These are phyloP conservation scores for Umbelopsis sp. DNA, from an alignment of 192 early-diverging fungal genomes.

Conservation along the genomic window DNA sequence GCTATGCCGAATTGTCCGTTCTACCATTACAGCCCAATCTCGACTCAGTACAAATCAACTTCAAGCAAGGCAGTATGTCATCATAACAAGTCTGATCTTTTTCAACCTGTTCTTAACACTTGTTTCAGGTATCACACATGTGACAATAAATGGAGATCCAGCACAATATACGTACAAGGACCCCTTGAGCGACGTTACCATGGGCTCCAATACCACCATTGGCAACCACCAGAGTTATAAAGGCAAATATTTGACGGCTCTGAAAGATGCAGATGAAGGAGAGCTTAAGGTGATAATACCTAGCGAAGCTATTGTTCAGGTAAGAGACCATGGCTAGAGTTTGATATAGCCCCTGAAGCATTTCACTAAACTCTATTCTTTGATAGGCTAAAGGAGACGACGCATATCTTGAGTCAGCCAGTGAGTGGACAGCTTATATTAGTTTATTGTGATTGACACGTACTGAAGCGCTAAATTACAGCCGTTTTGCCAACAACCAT, in stretches of 20 bases:
- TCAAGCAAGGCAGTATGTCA: constrained; percentile 48
- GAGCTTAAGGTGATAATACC: constrained; percentile 48
- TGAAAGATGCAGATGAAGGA: constrained; percentile 53
- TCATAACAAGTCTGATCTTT: not conserved
- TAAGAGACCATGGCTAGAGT: not conserved
- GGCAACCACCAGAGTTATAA: constrained; percentile 52
- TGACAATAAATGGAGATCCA: constrained; percentile 37
- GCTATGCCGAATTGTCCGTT: constrained; percentile 53
- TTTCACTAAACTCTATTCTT: not conserved
- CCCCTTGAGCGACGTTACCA: constrained; percentile 44
- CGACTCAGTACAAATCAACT: constrained; percentile 45
- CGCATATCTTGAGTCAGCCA: constrained; percentile 4
- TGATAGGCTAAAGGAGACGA: constrained; percentile 9
- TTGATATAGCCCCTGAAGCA: not conserved
- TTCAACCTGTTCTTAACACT: not conserved
- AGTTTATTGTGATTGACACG: not conserved
- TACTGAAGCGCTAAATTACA: not conserved
- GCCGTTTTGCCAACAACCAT: constrained; percentile 18
- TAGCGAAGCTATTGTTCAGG: constrained; percentile 7
- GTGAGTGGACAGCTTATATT: not conserved
- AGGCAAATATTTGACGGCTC: constrained; percentile 46
- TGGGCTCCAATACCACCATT: constrained; percentile 39
- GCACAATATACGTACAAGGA: constrained; percentile 46
- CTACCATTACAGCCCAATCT: constrained; percentile 46
- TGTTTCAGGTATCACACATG: constrained; percentile 39